Evolutionary conservation across 495 filamentous ascomycete species (phyloP).

Genomic region (Neurospora tetrasperma): DNA sequence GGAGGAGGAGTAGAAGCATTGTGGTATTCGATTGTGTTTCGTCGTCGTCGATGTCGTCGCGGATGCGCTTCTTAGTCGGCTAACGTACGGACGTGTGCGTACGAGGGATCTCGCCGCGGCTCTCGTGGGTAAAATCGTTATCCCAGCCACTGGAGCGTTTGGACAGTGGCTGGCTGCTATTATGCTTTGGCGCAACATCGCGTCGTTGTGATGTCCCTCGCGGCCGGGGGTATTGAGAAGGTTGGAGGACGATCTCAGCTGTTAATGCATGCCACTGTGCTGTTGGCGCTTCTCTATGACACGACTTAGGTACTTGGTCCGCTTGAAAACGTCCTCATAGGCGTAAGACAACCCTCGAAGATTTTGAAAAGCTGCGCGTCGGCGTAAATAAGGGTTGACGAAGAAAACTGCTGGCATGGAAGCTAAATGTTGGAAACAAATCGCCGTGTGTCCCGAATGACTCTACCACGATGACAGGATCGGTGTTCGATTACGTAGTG

Average conservation of each 20-base stretch:
- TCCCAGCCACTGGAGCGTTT: neutral
- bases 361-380: neutral
- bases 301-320: neutral
- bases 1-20: constrained; percentile 1
- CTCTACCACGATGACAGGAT: neutral
- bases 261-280: neutral
- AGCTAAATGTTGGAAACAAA: neutral
- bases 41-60: neutral
- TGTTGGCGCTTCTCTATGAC: neutral
- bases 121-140: neutral
- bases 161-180: neutral
- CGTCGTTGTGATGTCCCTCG: neutral
- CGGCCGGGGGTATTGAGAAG: neutral
- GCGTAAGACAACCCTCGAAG: neutral
- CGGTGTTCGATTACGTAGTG: neutral
- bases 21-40: neutral
- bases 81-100: neutral
- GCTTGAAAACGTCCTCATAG: neutral
- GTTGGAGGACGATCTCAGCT: neutral
- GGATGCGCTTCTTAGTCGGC: neutral
- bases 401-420: neutral
- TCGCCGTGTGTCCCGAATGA: neutral
- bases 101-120: neutral
- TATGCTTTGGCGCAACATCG: neutral
- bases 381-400: neutral